phyloP scores from a whole-genome alignment of 2,329 filamentous ascomycete genomes.

The Volutella citrinella region DNA sequence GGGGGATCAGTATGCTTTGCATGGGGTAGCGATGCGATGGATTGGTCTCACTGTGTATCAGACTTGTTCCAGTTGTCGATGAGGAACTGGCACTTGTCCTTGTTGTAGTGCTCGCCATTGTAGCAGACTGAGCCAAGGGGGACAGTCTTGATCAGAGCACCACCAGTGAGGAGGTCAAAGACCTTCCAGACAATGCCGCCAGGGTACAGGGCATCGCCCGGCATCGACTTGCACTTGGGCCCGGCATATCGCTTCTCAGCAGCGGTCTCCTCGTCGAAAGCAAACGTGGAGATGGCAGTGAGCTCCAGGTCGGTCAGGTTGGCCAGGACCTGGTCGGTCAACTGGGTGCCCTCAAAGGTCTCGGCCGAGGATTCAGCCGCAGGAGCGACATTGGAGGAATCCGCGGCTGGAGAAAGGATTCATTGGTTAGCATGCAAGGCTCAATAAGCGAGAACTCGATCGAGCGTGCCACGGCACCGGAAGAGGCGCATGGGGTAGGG shows the following conservation, averaged over 20 bases:
- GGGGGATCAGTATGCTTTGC: neutral
- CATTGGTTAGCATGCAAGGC: too few species aligned
- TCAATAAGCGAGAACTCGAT: too few species aligned
- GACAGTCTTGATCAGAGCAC: constrained; percentile 28
- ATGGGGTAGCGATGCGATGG: neutral
- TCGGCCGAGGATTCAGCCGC: constrained; percentile 1
- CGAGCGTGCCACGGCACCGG: too few species aligned
- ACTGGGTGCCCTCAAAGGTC: constrained; percentile 23
- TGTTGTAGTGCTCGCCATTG: constrained; percentile 24
- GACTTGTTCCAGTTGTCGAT: constrained; percentile 23
- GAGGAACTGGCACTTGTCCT: constrained; percentile 23
- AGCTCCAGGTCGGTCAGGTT: constrained; percentile 26
- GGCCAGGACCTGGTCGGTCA: constrained; percentile 30
- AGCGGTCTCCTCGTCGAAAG: constrained; percentile 23
- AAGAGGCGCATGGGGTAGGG: neutral
- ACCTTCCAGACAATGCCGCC: constrained; percentile 24
- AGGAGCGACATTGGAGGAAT: too few species aligned
- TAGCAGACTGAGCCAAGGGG: constrained; percentile 31
- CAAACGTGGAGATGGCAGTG: constrained; percentile 28
- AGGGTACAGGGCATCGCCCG: constrained; percentile 29
- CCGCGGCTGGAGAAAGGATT: constrained; percentile 20
- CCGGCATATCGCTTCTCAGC: constrained; percentile 15
- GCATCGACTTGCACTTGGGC: constrained; percentile 28
- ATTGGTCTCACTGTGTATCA: constrained; percentile 13
- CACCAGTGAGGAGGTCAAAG: constrained; percentile 31